phyloP scores from a whole-genome alignment of 495 filamentous ascomycete genomes.

The Oidiodendron maius region DNA sequence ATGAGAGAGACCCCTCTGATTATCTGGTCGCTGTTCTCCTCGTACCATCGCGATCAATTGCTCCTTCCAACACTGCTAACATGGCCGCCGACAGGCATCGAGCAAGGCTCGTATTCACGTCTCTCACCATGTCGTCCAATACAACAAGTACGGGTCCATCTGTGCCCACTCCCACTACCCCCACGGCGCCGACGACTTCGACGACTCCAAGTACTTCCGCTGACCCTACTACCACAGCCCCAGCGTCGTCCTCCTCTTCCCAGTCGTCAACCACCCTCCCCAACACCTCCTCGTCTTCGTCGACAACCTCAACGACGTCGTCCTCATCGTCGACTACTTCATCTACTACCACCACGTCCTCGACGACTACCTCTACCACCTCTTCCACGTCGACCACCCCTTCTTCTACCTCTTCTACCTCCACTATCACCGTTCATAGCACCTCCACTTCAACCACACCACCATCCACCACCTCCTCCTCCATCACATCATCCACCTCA shows the following conservation, averaged over 20 bases:
- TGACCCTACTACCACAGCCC: constrained; percentile 19
- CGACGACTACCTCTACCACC: constrained; percentile 23
- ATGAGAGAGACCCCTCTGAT: too few species aligned
- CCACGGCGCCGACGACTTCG: constrained; percentile 7
- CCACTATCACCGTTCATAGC: constrained; percentile 23
- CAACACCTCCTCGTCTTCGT: neutral
- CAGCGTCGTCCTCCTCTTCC: constrained; percentile 13
- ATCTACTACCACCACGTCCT: constrained; percentile 8
- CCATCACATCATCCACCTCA: constrained; percentile 23
- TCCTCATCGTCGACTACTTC: constrained; percentile 8
- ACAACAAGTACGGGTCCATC: constrained; percentile 34
- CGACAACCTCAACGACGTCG: neutral
- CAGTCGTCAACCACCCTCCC: constrained; percentile 18
- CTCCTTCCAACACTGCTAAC: constrained; percentile 32
- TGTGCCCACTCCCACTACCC: constrained; percentile 8
- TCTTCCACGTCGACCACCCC: constrained; percentile 21
- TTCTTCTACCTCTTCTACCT: constrained; percentile 10
- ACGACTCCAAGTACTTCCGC: constrained; percentile 6
- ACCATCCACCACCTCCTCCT: constrained; percentile 11
- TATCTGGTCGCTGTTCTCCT: too few species aligned
- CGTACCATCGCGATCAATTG: neutral
- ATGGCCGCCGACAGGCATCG: constrained; percentile 31
- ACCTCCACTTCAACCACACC: constrained; percentile 10
- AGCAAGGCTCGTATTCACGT: constrained; percentile 25
- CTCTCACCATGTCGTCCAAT: constrained; percentile 36